Percentiles rank a stretch among this genome's conserved stretches.
These are phyloP conservation scores for Talaromyces sp. DNA, from an alignment of 2,329 filamentous ascomycete species.

Conservation along the genomic window DNA sequence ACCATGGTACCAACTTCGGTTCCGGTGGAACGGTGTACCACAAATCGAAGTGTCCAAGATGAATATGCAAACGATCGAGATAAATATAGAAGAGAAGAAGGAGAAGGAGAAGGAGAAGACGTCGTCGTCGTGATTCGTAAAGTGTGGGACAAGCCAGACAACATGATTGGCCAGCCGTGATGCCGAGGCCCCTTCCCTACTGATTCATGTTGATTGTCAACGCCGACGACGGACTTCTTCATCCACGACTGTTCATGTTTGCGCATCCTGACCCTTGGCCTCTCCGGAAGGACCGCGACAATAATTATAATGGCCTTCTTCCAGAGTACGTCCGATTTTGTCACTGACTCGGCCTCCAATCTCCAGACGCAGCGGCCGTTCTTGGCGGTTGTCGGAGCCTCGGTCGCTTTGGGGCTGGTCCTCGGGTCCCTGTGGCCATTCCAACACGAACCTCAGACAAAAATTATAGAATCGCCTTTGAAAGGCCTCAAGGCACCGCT, in stretches of 20 bases:
- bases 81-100: not conserved
- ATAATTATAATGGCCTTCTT: slow-evolving; percentile 27
- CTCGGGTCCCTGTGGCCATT: slow-evolving; percentile 22
- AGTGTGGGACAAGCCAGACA: not conserved
- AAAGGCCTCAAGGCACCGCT: slow-evolving; percentile 26
- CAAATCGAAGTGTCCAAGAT: not conserved
- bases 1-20: not conserved
- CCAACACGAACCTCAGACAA: slow-evolving; percentile 5
- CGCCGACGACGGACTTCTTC: not conserved
- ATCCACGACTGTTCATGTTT: not conserved
- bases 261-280: not conserved
- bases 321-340: slow-evolving; percentile 26
- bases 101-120: not conserved
- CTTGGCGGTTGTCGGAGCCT: slow-evolving; percentile 29
- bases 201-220: not conserved
- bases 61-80: not conserved
- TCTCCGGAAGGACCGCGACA: not conserved
- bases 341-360: slow-evolving; percentile 27
- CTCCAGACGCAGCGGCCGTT: slow-evolving; percentile 25
- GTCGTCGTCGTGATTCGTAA: not conserved
- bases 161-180: not conserved
- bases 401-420: slow-evolving; percentile 28
- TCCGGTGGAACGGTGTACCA: not conserved
- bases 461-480: slow-evolving; percentile 32
- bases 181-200: not conserved